Base-by-base conservation (phyloP, 495 filamentous ascomycete species). In the Achaetomiella virescens region DNA sequence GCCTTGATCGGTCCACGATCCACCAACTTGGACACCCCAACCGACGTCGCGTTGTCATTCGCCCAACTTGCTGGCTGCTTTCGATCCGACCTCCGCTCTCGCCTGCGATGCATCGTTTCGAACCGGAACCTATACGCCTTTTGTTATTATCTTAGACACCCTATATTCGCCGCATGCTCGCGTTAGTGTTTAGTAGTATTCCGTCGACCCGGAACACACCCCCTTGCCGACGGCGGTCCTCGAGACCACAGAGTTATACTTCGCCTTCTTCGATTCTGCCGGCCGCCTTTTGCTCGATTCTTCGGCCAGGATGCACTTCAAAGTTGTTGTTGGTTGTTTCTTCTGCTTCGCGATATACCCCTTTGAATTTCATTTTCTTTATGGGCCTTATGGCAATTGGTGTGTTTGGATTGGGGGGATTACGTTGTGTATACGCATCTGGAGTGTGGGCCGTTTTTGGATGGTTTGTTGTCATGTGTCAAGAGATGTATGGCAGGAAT, bases 341-440 rank as follows among this genome's bases (percentile, higher is more conserved):
- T 41, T 36, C 35, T n/a, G n/a, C 48, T 51, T 51, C 36, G 43
- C 57, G 57, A 59, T 59, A 59, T 59, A 59, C 57, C 57, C 57
- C 57, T 44, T 55, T 10, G 40, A 43, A 18, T 29, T 59, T 48
- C 25, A 29, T 24, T 25, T 59, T 54, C 42, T 49, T 44, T 29
- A 22, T 36, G 43, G 35, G 18, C 42, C 52, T 18, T 21, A 17
- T 12, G 49, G 47, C 17, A 22, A 29, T 36, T 58, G 41, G 17
- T 37, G 35, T 51, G 33, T 10, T 37, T 54, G 42, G 9, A 15
- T 40, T 20, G 5, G 2, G 3, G 17, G 11, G 8, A n/a, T n/a
- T n/a, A 6, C 8, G 38, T 15, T 17, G 12, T 24, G 33, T 44
- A 9, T 33, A 6, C 9, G 4, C 7, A 45, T 54, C 25, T 35